A percentile compares a stretch with the other conserved stretches of the same genome.
Evolutionary conservation across 1,139 yeast genomes (phyloP).

Genomic region (Pichia sp.): DNA sequence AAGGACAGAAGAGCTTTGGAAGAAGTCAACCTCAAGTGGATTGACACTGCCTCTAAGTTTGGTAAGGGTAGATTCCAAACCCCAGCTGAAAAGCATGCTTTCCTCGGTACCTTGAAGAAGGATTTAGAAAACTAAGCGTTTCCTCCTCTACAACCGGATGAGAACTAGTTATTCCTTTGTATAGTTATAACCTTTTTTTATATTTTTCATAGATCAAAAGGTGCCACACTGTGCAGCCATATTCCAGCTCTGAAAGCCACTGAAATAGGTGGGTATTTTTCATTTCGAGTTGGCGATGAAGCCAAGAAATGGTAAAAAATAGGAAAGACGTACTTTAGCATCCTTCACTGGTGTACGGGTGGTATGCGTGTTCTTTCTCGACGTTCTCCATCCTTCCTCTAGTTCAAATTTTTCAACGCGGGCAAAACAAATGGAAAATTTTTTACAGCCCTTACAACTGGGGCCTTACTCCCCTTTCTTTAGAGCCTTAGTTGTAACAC

Average conservation of each 20-base stretch:
- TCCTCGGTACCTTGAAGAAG: slow-evolving; percentile 99
- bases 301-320: no score
- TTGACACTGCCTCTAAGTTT: slow-evolving; percentile 99
- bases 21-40: slow-evolving; percentile 97
- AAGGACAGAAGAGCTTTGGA: slow-evolving; percentile 97
- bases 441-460: slow-evolving; percentile 4
- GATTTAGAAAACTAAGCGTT: slow-evolving; percentile 41
- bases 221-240: background rate
- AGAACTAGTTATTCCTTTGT: background rate
- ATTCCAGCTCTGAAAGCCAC: no score
- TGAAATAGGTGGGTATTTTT: no score
- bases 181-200: background rate
- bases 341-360: slow-evolving; percentile 6
- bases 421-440: slow-evolving; percentile 9
- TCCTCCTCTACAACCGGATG: background rate
- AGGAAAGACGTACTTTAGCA: no score
- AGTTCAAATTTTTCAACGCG: slow-evolving; percentile 5
- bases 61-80: slow-evolving; percentile 99
- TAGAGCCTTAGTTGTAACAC: background rate
- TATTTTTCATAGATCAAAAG: background rate
- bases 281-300: no score
- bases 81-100: slow-evolving; percentile 99
- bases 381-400: no score
- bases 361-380: background rate
- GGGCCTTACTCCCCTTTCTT: background rate